Percentiles rank a stretch among this genome's conserved stretches.
These are phyloP conservation scores for Linum lewisii DNA, from an alignment of 345 rosid species.

Conservation along the genomic window DNA sequence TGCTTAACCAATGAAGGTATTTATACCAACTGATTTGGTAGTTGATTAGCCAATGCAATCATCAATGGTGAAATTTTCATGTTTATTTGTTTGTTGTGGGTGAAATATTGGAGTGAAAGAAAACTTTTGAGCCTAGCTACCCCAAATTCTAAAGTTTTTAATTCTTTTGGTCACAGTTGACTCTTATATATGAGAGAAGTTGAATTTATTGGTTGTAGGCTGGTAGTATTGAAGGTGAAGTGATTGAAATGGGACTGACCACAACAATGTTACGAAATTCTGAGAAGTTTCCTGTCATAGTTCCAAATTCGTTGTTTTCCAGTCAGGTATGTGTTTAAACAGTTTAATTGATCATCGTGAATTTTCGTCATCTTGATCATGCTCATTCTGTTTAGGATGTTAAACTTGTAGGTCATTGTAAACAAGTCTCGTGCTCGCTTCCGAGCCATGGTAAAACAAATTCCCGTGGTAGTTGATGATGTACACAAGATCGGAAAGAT, in stretches of 20 bases:
- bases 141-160: too few relatives aligned
- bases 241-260: constrained; percentile 84
- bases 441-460: constrained; percentile 51
- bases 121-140: too few relatives aligned
- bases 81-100: too few relatives aligned
- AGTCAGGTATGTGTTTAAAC: constrained; percentile 53
- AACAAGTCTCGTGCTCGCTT: constrained; percentile 83
- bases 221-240: constrained; percentile 88
- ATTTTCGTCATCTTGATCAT: not conserved
- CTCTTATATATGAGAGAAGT: too few relatives aligned
- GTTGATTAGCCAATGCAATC: too few relatives aligned
- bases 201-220: constrained; percentile 41
- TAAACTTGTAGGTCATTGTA: constrained; percentile 53
- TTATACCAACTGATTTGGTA: too few relatives aligned
- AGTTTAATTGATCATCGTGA: not conserved
- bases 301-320: constrained; percentile 88
- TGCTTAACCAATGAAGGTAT: too few relatives aligned
- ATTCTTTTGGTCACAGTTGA: too few relatives aligned
- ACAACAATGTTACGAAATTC: constrained; percentile 63
- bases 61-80: too few relatives aligned
- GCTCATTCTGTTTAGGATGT: too few relatives aligned
- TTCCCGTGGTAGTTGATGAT: constrained; percentile 60
- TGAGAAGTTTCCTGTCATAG: constrained; percentile 73
- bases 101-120: too few relatives aligned
- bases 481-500: constrained; percentile 59